Evolutionary conservation across 257 asterid genomes (phyloP), one percentile per base, ranked within the genome.

Genomic region (Jacaranda copaia): DNA sequence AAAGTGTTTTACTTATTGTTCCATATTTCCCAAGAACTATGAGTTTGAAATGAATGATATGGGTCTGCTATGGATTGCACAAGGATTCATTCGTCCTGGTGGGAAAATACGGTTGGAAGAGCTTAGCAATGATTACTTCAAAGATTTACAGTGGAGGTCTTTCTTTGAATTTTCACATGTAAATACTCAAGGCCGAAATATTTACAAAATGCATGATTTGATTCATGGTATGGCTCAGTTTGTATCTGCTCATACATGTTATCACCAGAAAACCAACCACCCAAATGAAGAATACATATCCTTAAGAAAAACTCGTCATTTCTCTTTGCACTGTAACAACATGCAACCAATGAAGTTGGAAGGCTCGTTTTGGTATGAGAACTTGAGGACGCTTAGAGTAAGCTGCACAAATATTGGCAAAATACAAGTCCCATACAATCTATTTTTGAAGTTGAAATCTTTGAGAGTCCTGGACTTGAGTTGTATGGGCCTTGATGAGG

Each of bases 401-500:
- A 63, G 39, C 1, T 59, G 76, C 35, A 42, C 43, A 8, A 43
- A 62, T 48, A 52, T 46, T 56, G 57, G 80, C 40, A 62, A 60
- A 10, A 36, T 43, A 13, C 13, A 72, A 48, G 80, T 80, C 62
- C 32, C 87, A 16, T 58, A 56, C 9, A 74, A 81, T 5, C 70
- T 86, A 45, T 79, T 88, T 39, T 15, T 59, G 53, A 83, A 81
- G 45, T 67, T 85, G 64, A 77, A 68, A 46, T 13, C 19, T 51
- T 60, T 83, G 77, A 85, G 89, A 72, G 89, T 84, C 13, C 7
- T 85, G 5, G 85, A 86, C 56, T 81, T 88, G 74, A 84, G 85
- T 12, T 15, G 68, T 25, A n/a, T 74, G 20, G 81, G 82, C 60
- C 82, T 88, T 68, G 45, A 10, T 38, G 85, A 77, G 39, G 48